phyloP scores from a whole-genome alignment of 1,139 yeast genomes.

The Blastobotrys buckinghamii region DNA sequence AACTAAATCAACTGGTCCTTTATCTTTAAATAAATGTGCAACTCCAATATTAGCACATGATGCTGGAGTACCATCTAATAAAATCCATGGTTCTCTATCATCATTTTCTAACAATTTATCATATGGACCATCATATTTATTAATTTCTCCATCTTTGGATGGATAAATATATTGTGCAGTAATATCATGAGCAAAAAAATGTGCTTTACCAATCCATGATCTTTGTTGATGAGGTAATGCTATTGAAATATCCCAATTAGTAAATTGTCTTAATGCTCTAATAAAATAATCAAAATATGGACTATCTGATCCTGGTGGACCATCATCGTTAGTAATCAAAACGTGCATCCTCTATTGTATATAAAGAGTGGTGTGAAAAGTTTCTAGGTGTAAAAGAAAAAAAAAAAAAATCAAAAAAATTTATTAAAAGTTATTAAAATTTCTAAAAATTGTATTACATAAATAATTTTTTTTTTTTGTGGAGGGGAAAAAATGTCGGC shows the following conservation, averaged over 20 bases:
- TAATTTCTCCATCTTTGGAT: slow-evolving; percentile 34
- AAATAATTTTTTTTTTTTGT: background rate
- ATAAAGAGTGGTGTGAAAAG: background rate
- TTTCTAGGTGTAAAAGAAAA: background rate
- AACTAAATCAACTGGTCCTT: slow-evolving; percentile 72
- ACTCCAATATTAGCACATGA: slow-evolving; percentile 90
- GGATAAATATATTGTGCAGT: slow-evolving; percentile 53
- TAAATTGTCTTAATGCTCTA: slow-evolving; percentile 53
- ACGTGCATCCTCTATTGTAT: slow-evolving; percentile 7
- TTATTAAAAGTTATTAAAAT: slow-evolving; percentile 55
- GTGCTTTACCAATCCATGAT: slow-evolving; percentile 98
- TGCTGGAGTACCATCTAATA: slow-evolving; percentile 92
- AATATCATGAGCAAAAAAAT: slow-evolving; percentile 78
- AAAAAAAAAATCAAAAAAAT: background rate
- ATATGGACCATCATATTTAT: slow-evolving; percentile 63
- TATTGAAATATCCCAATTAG: slow-evolving; percentile 82
- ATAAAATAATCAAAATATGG: slow-evolving; percentile 83
- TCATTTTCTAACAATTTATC: slow-evolving; percentile 36
- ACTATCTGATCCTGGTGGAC: slow-evolving; percentile 82
- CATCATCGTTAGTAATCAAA: slow-evolving; percentile 77
- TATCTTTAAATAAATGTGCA: slow-evolving; percentile 55
- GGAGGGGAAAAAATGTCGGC: background rate
- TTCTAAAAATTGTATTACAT: background rate
- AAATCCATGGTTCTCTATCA: slow-evolving; percentile 63
- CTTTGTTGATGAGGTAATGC: slow-evolving; percentile 62